Conservation (phyloP, 2,329 filamentous ascomycete genomes). For the Trichoderma sp. region DNA sequence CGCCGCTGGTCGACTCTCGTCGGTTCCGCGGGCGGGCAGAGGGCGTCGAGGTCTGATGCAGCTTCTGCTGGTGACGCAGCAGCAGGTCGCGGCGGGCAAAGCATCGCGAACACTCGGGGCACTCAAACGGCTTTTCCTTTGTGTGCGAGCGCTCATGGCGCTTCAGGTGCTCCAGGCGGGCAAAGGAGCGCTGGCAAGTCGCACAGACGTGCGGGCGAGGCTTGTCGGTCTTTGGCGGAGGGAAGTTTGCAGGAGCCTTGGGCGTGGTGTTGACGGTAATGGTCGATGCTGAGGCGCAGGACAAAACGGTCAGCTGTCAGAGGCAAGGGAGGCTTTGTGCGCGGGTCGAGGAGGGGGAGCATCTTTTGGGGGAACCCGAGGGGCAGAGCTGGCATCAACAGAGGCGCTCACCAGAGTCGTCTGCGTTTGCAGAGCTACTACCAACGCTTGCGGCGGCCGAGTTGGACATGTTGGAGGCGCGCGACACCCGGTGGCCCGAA, state of each 20-base stretch:
- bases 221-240: slow-evolving; percentile 94
- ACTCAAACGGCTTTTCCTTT: slow-evolving; percentile 98
- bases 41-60: slow-evolving; percentile 88
- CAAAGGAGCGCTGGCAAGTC: slow-evolving; percentile 89
- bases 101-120: slow-evolving; percentile 88
- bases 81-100: slow-evolving; percentile 92
- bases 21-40: slow-evolving; percentile 83
- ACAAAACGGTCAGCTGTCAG: slow-evolving; percentile 28
- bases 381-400: slow-evolving; percentile 31
- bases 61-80: slow-evolving; percentile 94
- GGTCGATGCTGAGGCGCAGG: slow-evolving; percentile 40
- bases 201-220: slow-evolving; percentile 90
- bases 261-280: slow-evolving; percentile 50
- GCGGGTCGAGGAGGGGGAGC: slow-evolving; percentile 17
- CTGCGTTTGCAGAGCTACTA: slow-evolving; percentile 22
- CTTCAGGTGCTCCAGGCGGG: slow-evolving; percentile 92
- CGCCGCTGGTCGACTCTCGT: slow-evolving; percentile 80
- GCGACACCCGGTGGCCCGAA: slow-evolving; percentile 37
- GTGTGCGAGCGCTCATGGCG: slow-evolving; percentile 97
- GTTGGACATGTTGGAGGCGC: slow-evolving; percentile 38
- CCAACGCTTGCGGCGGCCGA: slow-evolving; percentile 29
- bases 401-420: slow-evolving; percentile 41
- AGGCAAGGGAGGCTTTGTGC: slow-evolving; percentile 8
- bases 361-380: slow-evolving; percentile 31
- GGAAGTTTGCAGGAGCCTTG: slow-evolving; percentile 50